These are phyloP conservation scores for Parathielavia hyrcaniae DNA, from an alignment of 495 filamentous ascomycete species.

Conservation along the genomic window DNA sequence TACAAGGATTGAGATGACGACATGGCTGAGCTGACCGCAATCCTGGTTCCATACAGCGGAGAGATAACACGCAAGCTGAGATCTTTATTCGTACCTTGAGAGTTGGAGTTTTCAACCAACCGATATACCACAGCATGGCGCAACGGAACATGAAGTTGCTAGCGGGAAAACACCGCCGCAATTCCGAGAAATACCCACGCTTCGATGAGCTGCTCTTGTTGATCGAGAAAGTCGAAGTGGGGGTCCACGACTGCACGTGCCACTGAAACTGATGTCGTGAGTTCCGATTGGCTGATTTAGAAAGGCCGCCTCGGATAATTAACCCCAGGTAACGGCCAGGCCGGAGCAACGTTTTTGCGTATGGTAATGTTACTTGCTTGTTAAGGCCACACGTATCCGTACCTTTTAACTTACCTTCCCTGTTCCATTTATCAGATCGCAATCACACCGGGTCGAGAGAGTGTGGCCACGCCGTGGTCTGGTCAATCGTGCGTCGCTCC, in stretches of 20 bases:
- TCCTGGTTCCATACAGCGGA: too few relatives aligned
- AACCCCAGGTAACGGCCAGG: too few relatives aligned
- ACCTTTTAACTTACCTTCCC: too few relatives aligned
- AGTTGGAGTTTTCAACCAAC: background rate
- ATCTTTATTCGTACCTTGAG: background rate
- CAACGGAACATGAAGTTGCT: background rate
- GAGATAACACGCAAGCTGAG: background rate
- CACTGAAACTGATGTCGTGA: constrained; percentile 9
- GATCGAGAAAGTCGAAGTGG: background rate
- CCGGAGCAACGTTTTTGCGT: too few relatives aligned
- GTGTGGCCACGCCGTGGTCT: too few relatives aligned
- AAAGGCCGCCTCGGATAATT: constrained; percentile 28
- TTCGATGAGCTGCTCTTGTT: background rate
- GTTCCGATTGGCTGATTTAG: constrained; percentile 23
- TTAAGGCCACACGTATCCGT: too few relatives aligned
- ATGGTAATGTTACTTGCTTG: too few relatives aligned
- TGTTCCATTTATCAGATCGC: too few relatives aligned
- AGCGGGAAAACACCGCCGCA: constrained; percentile 8
- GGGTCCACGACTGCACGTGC: constrained; percentile 19
- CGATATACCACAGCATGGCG: background rate
- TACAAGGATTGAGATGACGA: background rate
- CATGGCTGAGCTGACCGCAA: background rate
- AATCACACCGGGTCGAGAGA: too few relatives aligned
- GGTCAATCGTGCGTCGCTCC: background rate
- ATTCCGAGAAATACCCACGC: constrained; percentile 3